phyloP scores from a whole-genome alignment of 179 eudicot species.

The Gypsophila paniculata region DNA sequence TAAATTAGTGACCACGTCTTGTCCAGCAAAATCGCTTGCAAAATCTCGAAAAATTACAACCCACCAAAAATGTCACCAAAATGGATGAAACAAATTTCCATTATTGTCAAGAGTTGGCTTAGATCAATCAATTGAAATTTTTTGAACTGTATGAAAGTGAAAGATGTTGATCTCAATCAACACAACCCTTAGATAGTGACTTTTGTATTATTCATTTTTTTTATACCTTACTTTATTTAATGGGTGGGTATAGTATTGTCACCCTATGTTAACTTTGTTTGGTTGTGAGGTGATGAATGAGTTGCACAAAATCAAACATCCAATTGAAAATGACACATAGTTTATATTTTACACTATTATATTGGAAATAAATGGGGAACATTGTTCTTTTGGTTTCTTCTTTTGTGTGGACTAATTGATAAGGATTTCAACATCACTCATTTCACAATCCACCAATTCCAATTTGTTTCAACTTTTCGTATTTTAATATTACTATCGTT shows the following conservation, averaged over 20 bases:
- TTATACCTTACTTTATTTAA: not conserved
- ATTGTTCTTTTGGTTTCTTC: not conserved
- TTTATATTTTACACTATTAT: too few relatives aligned
- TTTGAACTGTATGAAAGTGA: constrained; percentile 21
- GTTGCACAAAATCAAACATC: constrained; percentile 23
- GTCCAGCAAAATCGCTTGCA: not conserved
- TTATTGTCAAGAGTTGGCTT: constrained; percentile 23
- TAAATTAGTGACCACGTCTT: not conserved
- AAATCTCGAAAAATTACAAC: not conserved
- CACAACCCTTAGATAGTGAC: constrained; percentile 22
- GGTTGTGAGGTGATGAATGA: constrained; percentile 22
- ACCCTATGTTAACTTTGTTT: constrained; percentile 14
- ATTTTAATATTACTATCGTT: too few relatives aligned
- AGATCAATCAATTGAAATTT: constrained; percentile 19
- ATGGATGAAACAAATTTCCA: constrained; percentile 20
- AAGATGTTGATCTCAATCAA: constrained; percentile 24
- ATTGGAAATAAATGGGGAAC: too few relatives aligned
- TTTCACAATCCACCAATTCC: not conserved
- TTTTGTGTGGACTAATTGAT: constrained; percentile 10
- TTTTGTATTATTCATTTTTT: constrained; percentile 9
- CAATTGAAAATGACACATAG: constrained; percentile 25
- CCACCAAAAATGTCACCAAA: constrained; percentile 11
- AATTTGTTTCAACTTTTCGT: constrained; percentile 7
- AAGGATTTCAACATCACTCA: constrained; percentile 2
- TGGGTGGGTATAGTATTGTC: constrained; percentile 19